phyloP scores from a whole-genome alignment of 2,329 filamentous ascomycete genomes.

The Septoria linicola region DNA sequence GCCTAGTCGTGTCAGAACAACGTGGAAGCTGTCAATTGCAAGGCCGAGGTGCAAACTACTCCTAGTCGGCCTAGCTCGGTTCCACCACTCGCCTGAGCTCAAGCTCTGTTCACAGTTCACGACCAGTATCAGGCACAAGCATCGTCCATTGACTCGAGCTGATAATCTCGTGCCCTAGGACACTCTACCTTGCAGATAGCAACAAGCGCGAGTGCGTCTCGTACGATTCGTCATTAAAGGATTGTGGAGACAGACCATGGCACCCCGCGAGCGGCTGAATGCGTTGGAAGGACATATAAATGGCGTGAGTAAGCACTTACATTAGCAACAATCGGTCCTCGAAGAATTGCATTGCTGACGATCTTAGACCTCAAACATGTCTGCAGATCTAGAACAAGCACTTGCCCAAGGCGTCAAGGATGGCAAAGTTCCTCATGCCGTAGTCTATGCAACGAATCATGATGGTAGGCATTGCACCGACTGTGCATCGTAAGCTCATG shows the following conservation, averaged over 20 bases:
- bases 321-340: no score
- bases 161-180: not conserved
- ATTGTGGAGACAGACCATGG: not conserved
- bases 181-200: no score
- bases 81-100: not conserved
- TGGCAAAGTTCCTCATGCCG: conserved; percentile 35
- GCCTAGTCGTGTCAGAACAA: no score
- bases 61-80: not conserved
- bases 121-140: not conserved
- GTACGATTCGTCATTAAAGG: not conserved
- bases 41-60: no score
- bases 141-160: not conserved
- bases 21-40: no score
- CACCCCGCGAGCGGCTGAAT: conserved; percentile 2
- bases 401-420: conserved; percentile 34
- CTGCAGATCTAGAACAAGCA: conserved; percentile 26
- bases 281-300: conserved; percentile 14
- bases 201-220: not conserved
- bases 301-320: conserved; percentile 5
- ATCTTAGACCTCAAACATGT: conserved; percentile 17
- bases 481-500: no score
- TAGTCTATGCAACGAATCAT: conserved; percentile 32
- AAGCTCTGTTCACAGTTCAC: no score
- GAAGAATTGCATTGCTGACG: not conserved
- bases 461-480: conserved; percentile 24